Percentiles rank a stretch among this genome's conserved stretches.
Evolutionary conservation across 73 alveolate species (phyloP).

Genomic region (Tetrahymena elliotti): DNA sequence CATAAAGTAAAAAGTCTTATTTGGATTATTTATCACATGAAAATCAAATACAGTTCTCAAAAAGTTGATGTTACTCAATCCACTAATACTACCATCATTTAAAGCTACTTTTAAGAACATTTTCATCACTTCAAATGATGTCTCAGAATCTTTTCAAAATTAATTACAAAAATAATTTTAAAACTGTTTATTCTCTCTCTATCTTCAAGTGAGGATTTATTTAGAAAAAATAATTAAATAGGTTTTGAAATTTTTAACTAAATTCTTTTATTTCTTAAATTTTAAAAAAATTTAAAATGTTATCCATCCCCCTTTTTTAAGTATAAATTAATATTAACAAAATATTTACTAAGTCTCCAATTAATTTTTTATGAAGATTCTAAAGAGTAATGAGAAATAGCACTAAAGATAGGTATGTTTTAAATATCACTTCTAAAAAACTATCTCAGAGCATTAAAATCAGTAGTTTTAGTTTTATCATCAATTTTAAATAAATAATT

Average conservation of each 20-base stretch:
- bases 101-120: background rate
- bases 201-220: too few species aligned
- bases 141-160: background rate
- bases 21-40: background rate
- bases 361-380: background rate
- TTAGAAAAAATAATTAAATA: too few species aligned
- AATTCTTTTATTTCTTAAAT: too few species aligned
- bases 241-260: too few species aligned
- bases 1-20: background rate
- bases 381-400: background rate
- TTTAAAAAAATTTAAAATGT: too few species aligned
- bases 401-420: background rate
- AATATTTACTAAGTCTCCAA: background rate
- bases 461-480: background rate
- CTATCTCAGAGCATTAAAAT: background rate
- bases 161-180: too few species aligned
- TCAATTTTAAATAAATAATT: background rate
- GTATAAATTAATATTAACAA: too few species aligned
- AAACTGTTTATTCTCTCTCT: too few species aligned
- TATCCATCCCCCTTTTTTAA: background rate
- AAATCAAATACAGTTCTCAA: background rate
- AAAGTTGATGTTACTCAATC: background rate
- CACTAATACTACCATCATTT: background rate
- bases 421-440: background rate
- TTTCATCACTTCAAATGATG: background rate